Base-by-base conservation (phyloP, 305 asterid genomes). In the Ajuga reptans region DNA sequence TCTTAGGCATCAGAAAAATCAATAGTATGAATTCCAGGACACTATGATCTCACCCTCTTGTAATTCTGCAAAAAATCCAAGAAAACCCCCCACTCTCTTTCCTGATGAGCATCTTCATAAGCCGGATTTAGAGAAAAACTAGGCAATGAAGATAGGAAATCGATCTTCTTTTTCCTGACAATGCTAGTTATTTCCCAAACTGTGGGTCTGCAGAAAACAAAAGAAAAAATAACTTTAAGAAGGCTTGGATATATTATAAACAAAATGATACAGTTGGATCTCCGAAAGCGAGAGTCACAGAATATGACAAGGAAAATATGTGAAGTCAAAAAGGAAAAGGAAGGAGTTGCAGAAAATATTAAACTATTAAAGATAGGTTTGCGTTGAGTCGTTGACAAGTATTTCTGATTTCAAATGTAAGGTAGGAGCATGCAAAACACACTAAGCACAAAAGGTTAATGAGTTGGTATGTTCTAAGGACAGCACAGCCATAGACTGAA, bases 41-140 rank as follows among this genome's bases (percentile, higher is more conserved):
- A 66, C 34, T 45, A 67, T 18, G 54, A 58, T 63, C 66, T 63
- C 72, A 89, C 96, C 88, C 53, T 83, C 7, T 82, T 61, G 70
- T 79, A 0, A 62, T 55, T 72, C 80, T 46, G 77, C 59, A 89
- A 86, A 74, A 60, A 80, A 60, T 34, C 43, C 72, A 81, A 72
- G 86, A 89, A 89, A 24, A 0, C 3, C 9, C 47, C 21, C 96
- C 93, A 86, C 78, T 89, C 96, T 17, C 9, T 80, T 78, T 80
- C 71, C 82, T 89, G 91, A 50, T 62, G 79, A 73, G 16, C 12
- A 77, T 78, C 81, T 80, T 85, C 86, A 65, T 69, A 72, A 47
- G 86, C 84, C 14, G 84, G 80, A 21, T 16, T 12, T 24, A 89
- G 67, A 67, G 69, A 75, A 77, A 78, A 85, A 27, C 73, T 39